Percentiles rank a stretch among this genome's conserved stretches.
Conservation (phyloP, 192 early-diverging fungal species). For the Backusella tarrabulga region DNA sequence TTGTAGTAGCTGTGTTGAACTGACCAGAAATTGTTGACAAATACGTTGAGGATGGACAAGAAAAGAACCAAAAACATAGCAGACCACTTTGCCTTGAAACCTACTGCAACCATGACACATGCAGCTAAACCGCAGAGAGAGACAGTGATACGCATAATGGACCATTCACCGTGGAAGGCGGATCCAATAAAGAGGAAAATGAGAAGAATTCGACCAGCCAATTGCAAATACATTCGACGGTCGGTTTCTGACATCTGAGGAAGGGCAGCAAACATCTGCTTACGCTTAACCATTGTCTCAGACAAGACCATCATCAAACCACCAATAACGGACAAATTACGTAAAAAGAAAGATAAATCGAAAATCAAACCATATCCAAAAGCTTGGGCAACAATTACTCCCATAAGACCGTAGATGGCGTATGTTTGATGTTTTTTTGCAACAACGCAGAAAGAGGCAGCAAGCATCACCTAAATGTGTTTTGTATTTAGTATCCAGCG, state of each 20-base stretch:
- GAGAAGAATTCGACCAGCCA: constrained; percentile 89
- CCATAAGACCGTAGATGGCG: constrained; percentile 80
- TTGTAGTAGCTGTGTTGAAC: constrained; percentile 80
- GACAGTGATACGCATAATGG: constrained; percentile 66
- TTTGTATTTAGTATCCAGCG: background rate
- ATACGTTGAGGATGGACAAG: constrained; percentile 85
- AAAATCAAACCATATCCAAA: constrained; percentile 95
- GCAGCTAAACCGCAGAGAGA: constrained; percentile 76
- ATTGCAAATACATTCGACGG: constrained; percentile 87
- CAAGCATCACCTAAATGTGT: constrained; percentile 64
- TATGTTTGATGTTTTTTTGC: constrained; percentile 76
- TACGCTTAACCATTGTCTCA: constrained; percentile 65
- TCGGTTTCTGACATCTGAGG: constrained; percentile 83
- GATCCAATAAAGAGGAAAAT: constrained; percentile 92
- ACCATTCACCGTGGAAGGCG: constrained; percentile 82
- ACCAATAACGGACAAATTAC: constrained; percentile 91
- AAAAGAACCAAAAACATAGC: constrained; percentile 92
- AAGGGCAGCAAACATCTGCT: constrained; percentile 85
- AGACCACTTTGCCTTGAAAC: constrained; percentile 97
- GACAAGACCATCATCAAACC: constrained; percentile 95
- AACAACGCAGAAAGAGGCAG: constrained; percentile 82
- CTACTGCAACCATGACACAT: constrained; percentile 93
- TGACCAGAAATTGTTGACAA: constrained; percentile 98
- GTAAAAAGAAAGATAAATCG: constrained; percentile 86
- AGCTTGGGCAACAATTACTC: constrained; percentile 83